Evolutionary conservation across 768 basidiomycete species (phyloP).

Genomic region (Hydnomerulius pinastri): DNA sequence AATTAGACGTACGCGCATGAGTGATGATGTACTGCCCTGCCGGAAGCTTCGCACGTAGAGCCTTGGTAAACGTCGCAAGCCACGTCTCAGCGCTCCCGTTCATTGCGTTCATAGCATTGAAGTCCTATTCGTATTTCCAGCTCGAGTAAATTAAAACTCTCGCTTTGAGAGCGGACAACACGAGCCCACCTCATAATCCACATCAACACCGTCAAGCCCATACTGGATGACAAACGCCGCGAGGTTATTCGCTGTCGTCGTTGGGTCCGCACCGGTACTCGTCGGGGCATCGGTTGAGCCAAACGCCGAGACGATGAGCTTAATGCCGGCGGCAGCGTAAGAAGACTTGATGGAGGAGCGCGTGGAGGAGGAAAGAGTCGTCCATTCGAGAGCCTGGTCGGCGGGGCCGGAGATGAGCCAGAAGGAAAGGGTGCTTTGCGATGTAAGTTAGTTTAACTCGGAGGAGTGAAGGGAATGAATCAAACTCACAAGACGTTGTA

Average conservation of each 20-base stretch:
- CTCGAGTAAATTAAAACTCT: background rate
- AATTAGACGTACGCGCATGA: conserved; percentile 35
- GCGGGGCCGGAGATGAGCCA: conserved; percentile 55
- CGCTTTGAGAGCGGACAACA: background rate
- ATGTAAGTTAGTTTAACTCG: background rate
- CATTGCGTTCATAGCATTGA: conserved; percentile 57
- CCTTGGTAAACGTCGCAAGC: conserved; percentile 29
- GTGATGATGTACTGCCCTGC: conserved; percentile 28
- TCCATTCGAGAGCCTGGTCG: conserved; percentile 64
- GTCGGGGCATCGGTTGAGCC: conserved; percentile 59
- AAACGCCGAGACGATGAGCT: conserved; percentile 64
- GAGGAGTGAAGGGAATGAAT: background rate
- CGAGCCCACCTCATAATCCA: conserved; percentile 61
- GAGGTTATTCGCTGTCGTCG: conserved; percentile 60
- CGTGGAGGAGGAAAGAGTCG: conserved; percentile 42
- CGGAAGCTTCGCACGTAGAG: conserved; percentile 28
- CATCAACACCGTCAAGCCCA: conserved; percentile 68
- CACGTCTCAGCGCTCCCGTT: conserved; percentile 50
- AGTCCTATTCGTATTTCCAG: conserved; percentile 44
- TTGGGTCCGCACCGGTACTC: conserved; percentile 56
- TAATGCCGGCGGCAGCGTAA: conserved; percentile 60
- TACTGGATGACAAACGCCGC: conserved; percentile 66
- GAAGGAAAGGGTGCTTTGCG: conserved; percentile 50
- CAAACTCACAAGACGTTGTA: conserved; percentile 60
- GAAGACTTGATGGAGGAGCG: conserved; percentile 50